These are phyloP conservation scores for Gastrolobium villosum DNA, from an alignment of 306 rosid genomes.

Conservation along the genomic window DNA sequence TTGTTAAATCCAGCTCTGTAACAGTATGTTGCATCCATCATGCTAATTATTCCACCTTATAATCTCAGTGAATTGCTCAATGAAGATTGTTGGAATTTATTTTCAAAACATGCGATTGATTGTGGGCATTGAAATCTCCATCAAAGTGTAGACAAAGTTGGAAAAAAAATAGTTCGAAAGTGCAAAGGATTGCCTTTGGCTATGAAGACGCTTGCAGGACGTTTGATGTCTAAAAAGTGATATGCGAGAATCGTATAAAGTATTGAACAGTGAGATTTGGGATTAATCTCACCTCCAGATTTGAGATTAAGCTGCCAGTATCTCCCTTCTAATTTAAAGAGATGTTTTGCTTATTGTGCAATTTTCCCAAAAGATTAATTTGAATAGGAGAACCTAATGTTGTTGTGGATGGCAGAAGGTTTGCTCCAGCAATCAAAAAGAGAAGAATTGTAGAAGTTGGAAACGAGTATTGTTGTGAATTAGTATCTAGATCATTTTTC, in stretches of 20 bases:
- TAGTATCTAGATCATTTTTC: constrained; percentile 56
- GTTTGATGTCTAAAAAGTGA: constrained; percentile 51
- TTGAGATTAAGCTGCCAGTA: constrained; percentile 56
- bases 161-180: constrained; percentile 52
- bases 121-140: constrained; percentile 17
- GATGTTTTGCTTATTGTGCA: constrained; percentile 62
- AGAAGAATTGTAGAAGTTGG: constrained; percentile 55
- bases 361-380: constrained; percentile 55
- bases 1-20: no score
- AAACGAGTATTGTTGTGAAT: constrained; percentile 53
- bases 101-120: constrained; percentile 54
- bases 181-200: constrained; percentile 61
- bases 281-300: constrained; percentile 64
- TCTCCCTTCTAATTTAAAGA: constrained; percentile 59
- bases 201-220: constrained; percentile 57
- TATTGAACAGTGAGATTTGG: constrained; percentile 57
- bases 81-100: constrained; percentile 51
- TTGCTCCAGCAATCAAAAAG: constrained; percentile 44
- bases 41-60: constrained; percentile 50
- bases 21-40: constrained; percentile 50
- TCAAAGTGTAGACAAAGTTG: constrained; percentile 42
- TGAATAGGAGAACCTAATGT: constrained; percentile 50
- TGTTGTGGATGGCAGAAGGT: constrained; percentile 64
- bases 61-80: constrained; percentile 45
- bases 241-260: constrained; percentile 47